Evolutionary conservation across 2,329 filamentous ascomycete genomes (phyloP), one percentile per base, ranked within the genome.

Genomic region (Xylaria arbuscula): DNA sequence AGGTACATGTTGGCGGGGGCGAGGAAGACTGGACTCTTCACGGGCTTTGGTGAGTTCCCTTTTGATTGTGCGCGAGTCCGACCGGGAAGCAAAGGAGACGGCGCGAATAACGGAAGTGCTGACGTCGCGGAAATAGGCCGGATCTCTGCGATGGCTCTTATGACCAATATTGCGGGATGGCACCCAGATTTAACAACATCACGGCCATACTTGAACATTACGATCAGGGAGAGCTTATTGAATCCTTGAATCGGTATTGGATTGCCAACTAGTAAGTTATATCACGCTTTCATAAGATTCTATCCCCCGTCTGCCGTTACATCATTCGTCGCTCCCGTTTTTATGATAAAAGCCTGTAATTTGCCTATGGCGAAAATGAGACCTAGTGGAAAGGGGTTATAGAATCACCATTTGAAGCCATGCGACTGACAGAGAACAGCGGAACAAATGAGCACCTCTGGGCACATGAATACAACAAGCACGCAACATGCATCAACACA

Each of bases 401-500:
- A 19, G 3, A 17, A 42, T 28, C 1, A 11, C 11, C 10, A 61
- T 42, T 6, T 5, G 6, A 34, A 28, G 13, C 3, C 22, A 8
- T 11, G 47, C n/a, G 1, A 60, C 64, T 69, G 59, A 61, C 36
- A 22, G 15, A 32, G 36, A 55, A 22, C 63, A 80, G 80, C 63
- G 81, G 81, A 32, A 75, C 78, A 24, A 83, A 83, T 71, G 75
- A 80, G 38, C 77, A 80, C 61, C 77, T 93, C 74, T 93, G 90
- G 90, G 84, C 87, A 73, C 89, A 92, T 79, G 90, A 93, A 76
- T 93, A 89, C 87, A 84, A 85, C 78, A 92, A 91, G 78, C 90
- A 93, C 77, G 91, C 88, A 38, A 92, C 90, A 13, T 93, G 91
- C 80, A 88, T 93, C 75, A 89, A 87, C 76, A 93, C 91, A 0